Evolutionary conservation across 1,284 basidiomycete species (phyloP).

Genomic region (Thecaphora thlaspeos): DNA sequence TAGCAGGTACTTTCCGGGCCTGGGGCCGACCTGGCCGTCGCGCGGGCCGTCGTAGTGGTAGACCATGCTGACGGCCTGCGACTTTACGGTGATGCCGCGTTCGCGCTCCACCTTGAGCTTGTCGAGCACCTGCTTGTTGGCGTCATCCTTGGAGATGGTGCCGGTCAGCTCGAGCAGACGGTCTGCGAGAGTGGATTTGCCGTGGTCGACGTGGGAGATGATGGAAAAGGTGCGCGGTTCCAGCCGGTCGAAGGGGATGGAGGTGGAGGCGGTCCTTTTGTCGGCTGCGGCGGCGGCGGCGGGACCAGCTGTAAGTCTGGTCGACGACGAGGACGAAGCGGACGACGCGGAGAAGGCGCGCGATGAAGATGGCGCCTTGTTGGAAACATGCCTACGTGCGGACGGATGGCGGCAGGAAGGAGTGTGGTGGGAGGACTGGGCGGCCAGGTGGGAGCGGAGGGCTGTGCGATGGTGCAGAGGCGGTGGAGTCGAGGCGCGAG

Average conservation of each 20-base stretch:
- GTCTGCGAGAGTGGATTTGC: conserved; percentile 57
- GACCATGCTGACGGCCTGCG: conserved; percentile 55
- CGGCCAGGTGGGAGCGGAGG: no score
- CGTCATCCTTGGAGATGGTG: conserved; percentile 49
- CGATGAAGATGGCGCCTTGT: no score
- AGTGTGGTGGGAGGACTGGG: no score
- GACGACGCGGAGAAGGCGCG: no score
- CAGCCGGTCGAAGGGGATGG: conserved; percentile 31
- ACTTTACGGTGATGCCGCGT: conserved; percentile 81
- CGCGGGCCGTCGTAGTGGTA: conserved; percentile 37
- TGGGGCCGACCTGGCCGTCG: conserved; percentile 16
- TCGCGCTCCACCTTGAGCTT: conserved; percentile 89
- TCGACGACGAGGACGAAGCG: no score
- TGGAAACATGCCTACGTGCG: no score
- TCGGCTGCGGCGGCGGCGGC: no score
- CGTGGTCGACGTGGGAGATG: conserved; percentile 58
- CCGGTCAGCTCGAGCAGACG: conserved; percentile 55
- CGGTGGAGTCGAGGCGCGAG: no score
- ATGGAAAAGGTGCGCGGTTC: conserved; percentile 53
- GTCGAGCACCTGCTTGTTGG: conserved; percentile 55
- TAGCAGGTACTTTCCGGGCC: conserved; percentile 63
- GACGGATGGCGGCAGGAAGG: no score
- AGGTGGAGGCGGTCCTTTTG: no score
- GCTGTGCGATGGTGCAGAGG: no score
- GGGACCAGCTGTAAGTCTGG: no score